A percentile compares a stretch with the other conserved stretches of the same genome.
Conservation (phyloP, 2,329 filamentous ascomycete species). For the Aureobasidium sp. region DNA sequence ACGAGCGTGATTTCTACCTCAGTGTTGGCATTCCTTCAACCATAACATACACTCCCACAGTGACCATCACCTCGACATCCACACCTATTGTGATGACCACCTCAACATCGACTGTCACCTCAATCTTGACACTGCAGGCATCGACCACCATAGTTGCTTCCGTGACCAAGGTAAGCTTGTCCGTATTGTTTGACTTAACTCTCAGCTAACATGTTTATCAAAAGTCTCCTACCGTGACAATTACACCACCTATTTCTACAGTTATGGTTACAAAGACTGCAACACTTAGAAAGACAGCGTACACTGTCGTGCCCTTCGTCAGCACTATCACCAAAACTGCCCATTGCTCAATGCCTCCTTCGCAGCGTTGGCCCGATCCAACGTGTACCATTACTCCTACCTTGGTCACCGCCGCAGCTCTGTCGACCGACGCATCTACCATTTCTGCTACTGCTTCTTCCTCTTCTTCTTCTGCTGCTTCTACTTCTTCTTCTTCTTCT, state of each 20-base stretch:
- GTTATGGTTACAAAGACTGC: slow-evolving; percentile 23
- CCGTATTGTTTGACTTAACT: background rate
- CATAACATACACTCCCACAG: slow-evolving; percentile 20
- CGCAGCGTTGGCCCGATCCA: slow-evolving; percentile 20
- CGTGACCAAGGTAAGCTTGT: slow-evolving; percentile 4
- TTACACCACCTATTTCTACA: slow-evolving; percentile 16
- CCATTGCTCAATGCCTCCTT: slow-evolving; percentile 22
- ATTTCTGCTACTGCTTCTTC: background rate
- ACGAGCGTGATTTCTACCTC: slow-evolving; percentile 34
- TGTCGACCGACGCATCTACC: slow-evolving; percentile 10
- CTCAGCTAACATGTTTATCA: background rate
- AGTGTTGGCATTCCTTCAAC: slow-evolving; percentile 28
- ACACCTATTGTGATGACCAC: slow-evolving; percentile 16
- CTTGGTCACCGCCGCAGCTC: slow-evolving; percentile 15
- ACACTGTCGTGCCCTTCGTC: slow-evolving; percentile 13
- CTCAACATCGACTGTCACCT: background rate
- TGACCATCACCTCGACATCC: slow-evolving; percentile 18
- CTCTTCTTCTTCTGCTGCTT: slow-evolving; percentile 17
- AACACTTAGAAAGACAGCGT: slow-evolving; percentile 21
- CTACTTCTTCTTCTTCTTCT: slow-evolving; percentile 7
- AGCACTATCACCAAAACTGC: slow-evolving; percentile 25
- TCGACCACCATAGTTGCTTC: slow-evolving; percentile 10
- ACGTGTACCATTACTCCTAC: slow-evolving; percentile 22
- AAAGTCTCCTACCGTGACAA: slow-evolving; percentile 12
- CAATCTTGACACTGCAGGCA: background rate